These are phyloP conservation scores for Chenopodium formosanum DNA, from an alignment of 148 eudicot genomes.

Conservation along the genomic window DNA sequence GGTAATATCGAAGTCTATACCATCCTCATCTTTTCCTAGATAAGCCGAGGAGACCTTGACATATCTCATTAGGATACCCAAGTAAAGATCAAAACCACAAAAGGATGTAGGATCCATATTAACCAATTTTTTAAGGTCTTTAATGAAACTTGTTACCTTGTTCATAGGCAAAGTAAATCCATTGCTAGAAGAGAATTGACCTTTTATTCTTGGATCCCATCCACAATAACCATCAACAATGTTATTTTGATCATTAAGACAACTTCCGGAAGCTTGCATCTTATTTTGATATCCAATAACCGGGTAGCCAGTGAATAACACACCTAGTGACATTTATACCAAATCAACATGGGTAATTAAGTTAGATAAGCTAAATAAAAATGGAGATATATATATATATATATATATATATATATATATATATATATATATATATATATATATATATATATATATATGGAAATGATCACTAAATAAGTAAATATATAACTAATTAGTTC, in stretches of 20 bases:
- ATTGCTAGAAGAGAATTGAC: neutral
- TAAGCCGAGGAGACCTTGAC: constrained; percentile 13
- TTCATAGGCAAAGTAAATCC: neutral
- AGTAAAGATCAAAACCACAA: constrained; percentile 1
- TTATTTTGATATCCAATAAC: constrained; percentile 20
- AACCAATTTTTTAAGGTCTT: neutral
- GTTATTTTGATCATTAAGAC: neutral
- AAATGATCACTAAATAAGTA: too few relatives aligned
- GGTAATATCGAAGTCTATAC: constrained; percentile 11
- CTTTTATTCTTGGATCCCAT: constrained; percentile 18
- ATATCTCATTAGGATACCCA: constrained; percentile 15
- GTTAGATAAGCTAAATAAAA: too few relatives aligned
- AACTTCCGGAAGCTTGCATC: constrained; percentile 11
- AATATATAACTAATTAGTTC: too few relatives aligned
- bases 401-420: too few relatives aligned
- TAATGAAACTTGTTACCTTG: constrained; percentile 10
- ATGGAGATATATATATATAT: too few relatives aligned
- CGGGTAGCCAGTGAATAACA: constrained; percentile 13
- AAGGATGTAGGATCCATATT: neutral
- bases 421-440: too few relatives aligned
- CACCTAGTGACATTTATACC: neutral
- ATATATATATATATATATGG: too few relatives aligned
- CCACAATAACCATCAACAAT: neutral
- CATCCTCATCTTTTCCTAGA: constrained; percentile 17
- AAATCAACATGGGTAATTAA: neutral